Percentiles rank a stretch among this genome's conserved stretches.
Evolutionary conservation across 306 rosid genomes (phyloP).

Genomic region (Dryas drummondii): DNA sequence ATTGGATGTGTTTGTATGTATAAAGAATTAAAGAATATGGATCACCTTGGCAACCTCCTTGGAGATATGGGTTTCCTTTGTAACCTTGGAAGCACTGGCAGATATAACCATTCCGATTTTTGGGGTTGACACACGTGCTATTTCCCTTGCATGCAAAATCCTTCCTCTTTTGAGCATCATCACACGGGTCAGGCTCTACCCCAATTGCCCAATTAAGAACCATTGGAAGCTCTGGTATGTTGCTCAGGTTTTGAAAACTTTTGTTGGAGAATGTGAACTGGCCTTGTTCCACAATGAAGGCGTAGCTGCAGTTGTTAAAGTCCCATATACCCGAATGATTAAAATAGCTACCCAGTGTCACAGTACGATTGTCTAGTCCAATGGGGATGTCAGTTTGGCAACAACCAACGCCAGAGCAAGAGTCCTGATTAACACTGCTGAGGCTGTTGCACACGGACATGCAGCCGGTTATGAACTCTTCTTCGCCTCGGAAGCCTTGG

Average conservation of each 20-base stretch:
- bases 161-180: background rate
- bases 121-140: background rate
- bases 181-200: background rate
- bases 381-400: slow-evolving; percentile 23
- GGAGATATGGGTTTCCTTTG: slow-evolving; percentile 6
- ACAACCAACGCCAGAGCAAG: slow-evolving; percentile 22
- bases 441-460: background rate
- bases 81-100: slow-evolving; percentile 2
- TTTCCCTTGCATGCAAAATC: background rate
- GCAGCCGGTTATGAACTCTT: background rate
- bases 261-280: background rate
- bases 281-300: slow-evolving; percentile 5
- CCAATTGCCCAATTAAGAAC: slow-evolving; percentile 6
- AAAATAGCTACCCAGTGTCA: background rate
- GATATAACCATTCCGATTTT: background rate
- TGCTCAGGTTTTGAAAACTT: background rate
- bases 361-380: background rate
- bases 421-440: background rate
- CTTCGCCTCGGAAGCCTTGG: background rate
- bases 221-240: background rate
- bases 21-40: too few species aligned
- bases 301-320: slow-evolving; percentile 21
- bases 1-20: too few species aligned
- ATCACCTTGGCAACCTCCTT: slow-evolving; percentile 12
- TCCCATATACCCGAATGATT: background rate